Evolutionary conservation across 176 grass and related monocot species (phyloP).

Genomic region (Juncus effusus): DNA sequence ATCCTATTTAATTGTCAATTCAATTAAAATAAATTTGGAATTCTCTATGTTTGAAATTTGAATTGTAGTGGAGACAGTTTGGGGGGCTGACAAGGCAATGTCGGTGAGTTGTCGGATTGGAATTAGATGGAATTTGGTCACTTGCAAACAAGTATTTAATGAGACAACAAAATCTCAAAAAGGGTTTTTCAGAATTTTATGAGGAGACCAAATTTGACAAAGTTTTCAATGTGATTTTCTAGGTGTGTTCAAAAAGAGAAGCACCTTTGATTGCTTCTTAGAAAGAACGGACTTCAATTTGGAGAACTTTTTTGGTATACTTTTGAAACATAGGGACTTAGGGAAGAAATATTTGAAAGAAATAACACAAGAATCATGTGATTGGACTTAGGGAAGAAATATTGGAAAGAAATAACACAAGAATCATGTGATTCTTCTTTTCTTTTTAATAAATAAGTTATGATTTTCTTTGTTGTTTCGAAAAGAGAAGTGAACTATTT

Average conservation of each 20-base stretch:
- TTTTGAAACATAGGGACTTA: not conserved
- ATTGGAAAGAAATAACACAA: too few relatives aligned
- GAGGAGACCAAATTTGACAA: conserved; percentile 23
- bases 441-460: too few relatives aligned
- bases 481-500: too few relatives aligned
- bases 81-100: conserved; percentile 17
- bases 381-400: too few relatives aligned
- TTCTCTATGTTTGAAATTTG: too few relatives aligned
- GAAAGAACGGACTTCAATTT: not conserved
- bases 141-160: not conserved
- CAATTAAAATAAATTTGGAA: not conserved
- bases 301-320: not conserved
- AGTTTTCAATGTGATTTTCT: not conserved
- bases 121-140: conserved; percentile 14
- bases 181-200: not conserved
- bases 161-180: conserved; percentile 27
- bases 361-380: too few relatives aligned
- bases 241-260: conserved; percentile 9
- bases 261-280: not conserved
- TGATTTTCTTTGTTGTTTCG: too few relatives aligned
- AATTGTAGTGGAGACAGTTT: not conserved
- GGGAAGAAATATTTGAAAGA: too few relatives aligned
- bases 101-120: conserved; percentile 35
- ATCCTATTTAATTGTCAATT: not conserved
- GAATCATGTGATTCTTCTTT: too few relatives aligned